Evolutionary conservation across 2,329 filamentous ascomycete genomes (phyloP).

Genomic region (Pseudogymnoascus pannorum): DNA sequence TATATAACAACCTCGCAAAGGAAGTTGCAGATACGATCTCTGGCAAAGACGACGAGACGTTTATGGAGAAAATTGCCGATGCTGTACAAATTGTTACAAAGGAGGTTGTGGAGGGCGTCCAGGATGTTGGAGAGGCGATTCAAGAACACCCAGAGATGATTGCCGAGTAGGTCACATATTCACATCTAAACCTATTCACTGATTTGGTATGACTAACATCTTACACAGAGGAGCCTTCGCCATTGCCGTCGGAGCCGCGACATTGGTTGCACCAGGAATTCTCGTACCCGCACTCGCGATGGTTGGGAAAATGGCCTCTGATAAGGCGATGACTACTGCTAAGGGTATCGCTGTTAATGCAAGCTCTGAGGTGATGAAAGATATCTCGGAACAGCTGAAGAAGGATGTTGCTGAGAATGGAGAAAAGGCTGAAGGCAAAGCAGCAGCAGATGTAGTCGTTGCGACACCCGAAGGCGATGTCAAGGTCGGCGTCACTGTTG

Average conservation of each 20-base stretch:
- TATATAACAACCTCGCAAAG: conserved; percentile 16
- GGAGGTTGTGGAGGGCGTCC: conserved; percentile 19
- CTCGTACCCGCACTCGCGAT: conserved; percentile 20
- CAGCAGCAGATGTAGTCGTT: not conserved
- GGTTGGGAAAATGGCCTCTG: conserved; percentile 22
- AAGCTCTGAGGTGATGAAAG: conserved; percentile 18
- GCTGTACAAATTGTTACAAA: conserved; percentile 17
- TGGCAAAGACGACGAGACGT: conserved; percentile 9
- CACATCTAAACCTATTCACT: not conserved
- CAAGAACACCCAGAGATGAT: conserved; percentile 22
- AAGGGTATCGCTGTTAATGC: conserved; percentile 18
- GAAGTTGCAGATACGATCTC: conserved; percentile 16
- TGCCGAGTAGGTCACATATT: conserved; percentile 18
- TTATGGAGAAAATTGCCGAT: conserved; percentile 16
- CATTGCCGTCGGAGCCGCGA: conserved; percentile 21
- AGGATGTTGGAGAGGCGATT: conserved; percentile 17
- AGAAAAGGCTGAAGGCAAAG: not conserved
- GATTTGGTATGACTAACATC: not conserved
- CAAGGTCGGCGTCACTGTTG: not conserved
- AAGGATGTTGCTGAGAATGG: not conserved
- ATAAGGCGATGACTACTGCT: conserved; percentile 17
- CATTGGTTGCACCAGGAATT: conserved; percentile 21
- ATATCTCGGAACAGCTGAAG: conserved; percentile 17
- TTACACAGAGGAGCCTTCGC: conserved; percentile 20
- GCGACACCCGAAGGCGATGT: not conserved